phyloP scores from a whole-genome alignment of 768 basidiomycete genomes.

The Mycena pura region DNA sequence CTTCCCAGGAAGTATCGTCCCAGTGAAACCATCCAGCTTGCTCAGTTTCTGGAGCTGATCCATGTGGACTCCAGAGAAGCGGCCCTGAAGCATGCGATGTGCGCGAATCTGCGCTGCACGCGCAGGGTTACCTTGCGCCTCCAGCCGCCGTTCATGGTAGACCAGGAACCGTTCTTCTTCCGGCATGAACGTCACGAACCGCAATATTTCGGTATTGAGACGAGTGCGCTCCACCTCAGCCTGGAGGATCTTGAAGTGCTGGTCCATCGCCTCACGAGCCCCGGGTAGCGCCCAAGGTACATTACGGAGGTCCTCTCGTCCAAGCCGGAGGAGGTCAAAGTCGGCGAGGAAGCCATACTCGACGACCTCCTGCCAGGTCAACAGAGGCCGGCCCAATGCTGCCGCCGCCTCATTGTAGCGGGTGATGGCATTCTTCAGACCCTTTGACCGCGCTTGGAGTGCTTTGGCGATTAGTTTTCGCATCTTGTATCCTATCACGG shows the following conservation, averaged over 20 bases:
- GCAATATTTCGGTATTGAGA: conserved; percentile 23
- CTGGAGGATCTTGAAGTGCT: conserved; percentile 16
- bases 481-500: too few relatives aligned
- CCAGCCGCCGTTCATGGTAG: too few relatives aligned
- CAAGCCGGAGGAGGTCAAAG: conserved; percentile 1
- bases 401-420: too few relatives aligned
- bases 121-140: background rate
- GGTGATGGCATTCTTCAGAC: too few relatives aligned
- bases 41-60: conserved; percentile 1
- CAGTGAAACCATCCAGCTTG: conserved; percentile 12
- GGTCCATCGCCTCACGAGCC: conserved; percentile 1
- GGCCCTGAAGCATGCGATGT: conserved; percentile 7
- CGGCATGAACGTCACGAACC: conserved; percentile 25
- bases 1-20: conserved; percentile 1
- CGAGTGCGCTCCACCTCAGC: conserved; percentile 29
- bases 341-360: too few relatives aligned
- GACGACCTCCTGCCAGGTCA: too few relatives aligned
- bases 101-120: conserved; percentile 6
- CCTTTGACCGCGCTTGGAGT: too few relatives aligned
- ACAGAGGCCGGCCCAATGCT: too few relatives aligned
- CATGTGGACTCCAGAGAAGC: conserved; percentile 1
- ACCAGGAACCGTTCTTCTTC: too few relatives aligned
- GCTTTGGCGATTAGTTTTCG: too few relatives aligned
- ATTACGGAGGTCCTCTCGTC: background rate
- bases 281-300: conserved; percentile 11